Evolutionary conservation across 1,284 basidiomycete genomes (phyloP).

Genomic region (Fomitopsis schrenkii): DNA sequence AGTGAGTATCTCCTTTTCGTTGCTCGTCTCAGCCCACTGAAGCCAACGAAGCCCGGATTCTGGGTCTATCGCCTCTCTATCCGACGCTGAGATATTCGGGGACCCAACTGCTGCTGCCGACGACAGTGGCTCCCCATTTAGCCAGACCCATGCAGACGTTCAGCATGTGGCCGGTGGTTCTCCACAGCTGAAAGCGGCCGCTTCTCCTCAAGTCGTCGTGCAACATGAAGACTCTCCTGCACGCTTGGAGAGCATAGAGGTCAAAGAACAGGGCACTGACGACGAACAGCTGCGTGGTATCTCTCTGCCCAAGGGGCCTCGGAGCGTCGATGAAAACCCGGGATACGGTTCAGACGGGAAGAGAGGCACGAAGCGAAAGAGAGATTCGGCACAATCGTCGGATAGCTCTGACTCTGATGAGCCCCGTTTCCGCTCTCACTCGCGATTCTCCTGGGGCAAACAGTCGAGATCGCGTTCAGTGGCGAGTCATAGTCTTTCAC

Average conservation of each 20-base stretch:
- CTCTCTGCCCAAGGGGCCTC: not conserved
- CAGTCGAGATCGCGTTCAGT: not conserved
- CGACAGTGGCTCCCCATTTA: not conserved
- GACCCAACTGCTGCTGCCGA: not conserved
- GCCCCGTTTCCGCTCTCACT: not conserved
- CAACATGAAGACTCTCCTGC: slow-evolving; percentile 2
- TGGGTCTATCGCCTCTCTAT: slow-evolving; percentile 30
- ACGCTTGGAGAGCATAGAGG: not conserved
- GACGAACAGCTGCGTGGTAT: slow-evolving; percentile 10
- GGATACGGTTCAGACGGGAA: not conserved
- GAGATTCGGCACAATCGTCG: not conserved
- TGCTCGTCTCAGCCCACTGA: slow-evolving; percentile 5
- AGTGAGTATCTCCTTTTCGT: slow-evolving; percentile 33
- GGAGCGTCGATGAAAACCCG: not conserved
- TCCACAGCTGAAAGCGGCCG: slow-evolving; percentile 20
- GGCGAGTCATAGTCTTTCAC: not conserved
- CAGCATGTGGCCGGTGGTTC: slow-evolving; percentile 14
- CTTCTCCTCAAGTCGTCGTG: slow-evolving; percentile 9
- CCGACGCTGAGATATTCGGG: slow-evolving; percentile 14
- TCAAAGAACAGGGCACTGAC: slow-evolving; percentile 11
- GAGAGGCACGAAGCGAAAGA: slow-evolving; percentile 4
- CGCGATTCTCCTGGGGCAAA: not conserved
- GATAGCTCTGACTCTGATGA: not conserved
- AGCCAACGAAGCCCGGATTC: slow-evolving; percentile 31
- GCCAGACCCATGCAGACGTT: not conserved